Percentiles rank a stretch among this genome's conserved stretches.
phyloP scores from a whole-genome alignment of 1,284 basidiomycete species.

The Cryptococcus depauperatus region DNA sequence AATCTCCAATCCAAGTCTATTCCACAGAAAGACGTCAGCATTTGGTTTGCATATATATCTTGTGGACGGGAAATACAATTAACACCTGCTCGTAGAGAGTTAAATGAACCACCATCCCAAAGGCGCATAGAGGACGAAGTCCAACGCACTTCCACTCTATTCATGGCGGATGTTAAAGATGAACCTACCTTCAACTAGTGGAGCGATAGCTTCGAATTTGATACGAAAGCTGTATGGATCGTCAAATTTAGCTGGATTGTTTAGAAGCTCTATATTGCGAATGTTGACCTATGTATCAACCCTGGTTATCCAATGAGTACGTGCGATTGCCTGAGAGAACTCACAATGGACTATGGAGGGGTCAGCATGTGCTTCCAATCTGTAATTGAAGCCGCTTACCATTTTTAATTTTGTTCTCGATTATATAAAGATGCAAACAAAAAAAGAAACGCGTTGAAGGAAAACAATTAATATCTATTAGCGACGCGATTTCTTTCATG shows the following conservation, averaged over 20 bases:
- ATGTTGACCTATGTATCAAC: conserved; percentile 50
- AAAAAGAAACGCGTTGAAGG: too few species aligned
- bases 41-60: too few species aligned
- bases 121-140: background rate
- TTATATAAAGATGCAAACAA: too few species aligned
- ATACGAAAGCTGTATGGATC: conserved; percentile 92
- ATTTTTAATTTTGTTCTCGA: too few species aligned
- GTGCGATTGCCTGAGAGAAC: background rate
- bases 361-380: too few species aligned
- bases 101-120: too few species aligned
- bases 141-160: background rate
- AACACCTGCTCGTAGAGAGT: too few species aligned
- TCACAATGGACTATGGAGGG: background rate
- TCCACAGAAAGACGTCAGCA: background rate
- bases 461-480: too few species aligned
- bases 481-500: too few species aligned
- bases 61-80: too few species aligned
- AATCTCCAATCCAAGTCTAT: conserved; percentile 96
- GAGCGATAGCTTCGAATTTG: conserved; percentile 95
- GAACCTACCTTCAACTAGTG: conserved; percentile 70
- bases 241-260: conserved; percentile 84
- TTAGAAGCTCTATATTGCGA: conserved; percentile 61
- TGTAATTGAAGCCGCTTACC: too few species aligned
- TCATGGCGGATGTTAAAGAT: background rate
- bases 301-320: too few species aligned